phyloP scores from a whole-genome alignment of 2,329 filamentous ascomycete genomes.

The Fusarium tanahbumbuense region DNA sequence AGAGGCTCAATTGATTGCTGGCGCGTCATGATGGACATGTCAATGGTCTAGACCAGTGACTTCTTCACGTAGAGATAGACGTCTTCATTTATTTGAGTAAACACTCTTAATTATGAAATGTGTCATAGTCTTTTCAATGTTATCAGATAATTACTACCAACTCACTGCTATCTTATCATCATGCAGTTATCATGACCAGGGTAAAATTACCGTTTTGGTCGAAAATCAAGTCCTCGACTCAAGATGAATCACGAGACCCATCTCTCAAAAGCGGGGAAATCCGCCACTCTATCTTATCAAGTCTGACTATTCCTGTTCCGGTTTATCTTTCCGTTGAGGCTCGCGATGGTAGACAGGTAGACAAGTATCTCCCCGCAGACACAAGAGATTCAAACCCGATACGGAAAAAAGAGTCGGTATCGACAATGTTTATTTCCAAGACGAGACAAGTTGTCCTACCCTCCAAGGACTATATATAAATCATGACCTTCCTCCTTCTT shows the following conservation, averaged over 20 bases:
- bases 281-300: conserved; percentile 13
- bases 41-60: too few species aligned
- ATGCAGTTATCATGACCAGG: neutral
- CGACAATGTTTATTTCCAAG: conserved; percentile 17
- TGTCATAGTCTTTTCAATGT: neutral
- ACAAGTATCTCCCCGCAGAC: neutral
- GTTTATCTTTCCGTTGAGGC: conserved; percentile 41
- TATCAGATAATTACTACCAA: neutral
- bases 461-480: conserved; percentile 36
- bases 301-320: conserved; percentile 22
- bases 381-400: conserved; percentile 26
- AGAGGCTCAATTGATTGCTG: neutral
- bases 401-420: conserved; percentile 40
- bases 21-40: neutral
- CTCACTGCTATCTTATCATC: neutral
- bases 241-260: conserved; percentile 1
- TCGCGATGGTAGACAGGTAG: conserved; percentile 8
- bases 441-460: conserved; percentile 1
- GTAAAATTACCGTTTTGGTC: conserved; percentile 27
- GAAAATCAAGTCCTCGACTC: neutral
- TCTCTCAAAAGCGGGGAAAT: neutral
- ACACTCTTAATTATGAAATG: too few species aligned
- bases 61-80: too few species aligned
- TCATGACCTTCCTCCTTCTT: neutral
- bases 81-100: too few species aligned